Evolutionary conservation across 176 grass and related monocot species (phyloP).

Genomic region (Musa beccarii): DNA sequence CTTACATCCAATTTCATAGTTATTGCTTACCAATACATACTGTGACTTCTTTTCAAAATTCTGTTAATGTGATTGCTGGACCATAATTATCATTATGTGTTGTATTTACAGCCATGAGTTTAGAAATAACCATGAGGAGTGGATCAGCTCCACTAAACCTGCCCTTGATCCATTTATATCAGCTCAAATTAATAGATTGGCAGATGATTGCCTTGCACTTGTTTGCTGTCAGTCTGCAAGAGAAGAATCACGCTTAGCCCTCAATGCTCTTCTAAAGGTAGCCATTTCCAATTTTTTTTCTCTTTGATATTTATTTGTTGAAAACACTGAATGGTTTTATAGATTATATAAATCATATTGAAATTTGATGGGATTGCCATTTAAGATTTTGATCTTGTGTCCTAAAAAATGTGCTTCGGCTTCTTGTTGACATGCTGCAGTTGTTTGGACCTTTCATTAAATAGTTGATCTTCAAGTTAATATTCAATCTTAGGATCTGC

Average conservation of each 20-base stretch:
- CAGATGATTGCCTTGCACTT: conserved; percentile 29
- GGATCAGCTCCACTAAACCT: conserved; percentile 67
- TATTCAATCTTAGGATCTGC: no score
- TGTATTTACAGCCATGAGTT: conserved; percentile 67
- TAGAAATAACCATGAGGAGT: conserved; percentile 74
- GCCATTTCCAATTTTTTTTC: background rate
- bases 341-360: background rate
- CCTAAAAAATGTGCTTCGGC: no score
- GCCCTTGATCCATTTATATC: conserved; percentile 54
- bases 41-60: background rate
- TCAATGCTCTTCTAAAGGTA: conserved; percentile 82
- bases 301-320: background rate
- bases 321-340: background rate
- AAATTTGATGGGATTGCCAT: background rate
- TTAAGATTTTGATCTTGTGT: no score
- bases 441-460: no score
- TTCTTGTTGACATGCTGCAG: no score
- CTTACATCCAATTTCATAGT: background rate
- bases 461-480: no score
- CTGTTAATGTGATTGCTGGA: background rate
- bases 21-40: background rate
- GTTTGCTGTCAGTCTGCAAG: conserved; percentile 45
- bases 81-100: conserved; percentile 20
- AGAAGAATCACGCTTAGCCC: conserved; percentile 50
- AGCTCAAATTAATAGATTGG: conserved; percentile 34